A percentile compares a stretch with the other conserved stretches of the same genome.
Conservation (phyloP, 2,329 filamentous ascomycete species). For the Aspergillus brasiliensis region DNA sequence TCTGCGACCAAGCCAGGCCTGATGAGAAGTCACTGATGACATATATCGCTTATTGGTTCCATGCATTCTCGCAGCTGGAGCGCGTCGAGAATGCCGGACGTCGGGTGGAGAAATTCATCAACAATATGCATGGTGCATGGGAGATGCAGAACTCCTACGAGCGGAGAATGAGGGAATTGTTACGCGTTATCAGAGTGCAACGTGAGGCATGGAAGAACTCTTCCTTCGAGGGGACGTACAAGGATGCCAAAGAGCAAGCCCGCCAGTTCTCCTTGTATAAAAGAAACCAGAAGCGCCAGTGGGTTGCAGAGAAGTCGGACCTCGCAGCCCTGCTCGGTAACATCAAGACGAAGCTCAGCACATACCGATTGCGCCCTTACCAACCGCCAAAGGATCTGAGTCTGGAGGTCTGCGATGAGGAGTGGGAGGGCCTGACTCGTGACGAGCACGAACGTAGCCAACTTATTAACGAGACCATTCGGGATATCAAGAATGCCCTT, state of each 20-base stretch:
- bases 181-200: slow-evolving; percentile 74
- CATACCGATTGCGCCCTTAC: slow-evolving; percentile 87
- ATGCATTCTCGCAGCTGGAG: slow-evolving; percentile 98
- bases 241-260: slow-evolving; percentile 86
- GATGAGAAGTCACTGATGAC: slow-evolving; percentile 98
- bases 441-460: slow-evolving; percentile 87
- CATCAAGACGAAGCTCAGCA: slow-evolving; percentile 98
- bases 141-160: slow-evolving; percentile 99
- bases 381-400: slow-evolving; percentile 83
- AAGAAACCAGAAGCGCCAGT: slow-evolving; percentile 82
- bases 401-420: slow-evolving; percentile 76
- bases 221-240: slow-evolving; percentile 86
- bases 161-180: slow-evolving; percentile 79
- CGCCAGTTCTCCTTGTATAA: slow-evolving; percentile 86
- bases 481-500: slow-evolving; percentile 96
- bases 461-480: slow-evolving; percentile 95
- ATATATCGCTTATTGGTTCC: slow-evolving; percentile 99
- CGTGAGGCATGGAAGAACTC: slow-evolving; percentile 75
- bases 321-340: slow-evolving; percentile 90
- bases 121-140: slow-evolving; percentile 98
- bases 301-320: slow-evolving; percentile 98
- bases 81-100: slow-evolving; percentile 96
- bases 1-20: slow-evolving; percentile 92
- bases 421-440: slow-evolving; percentile 78
- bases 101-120: slow-evolving; percentile 96